These are phyloP conservation scores for Skeletonema costatum DNA, from an alignment of 108 stramenopile species.

Conservation along the genomic window DNA sequence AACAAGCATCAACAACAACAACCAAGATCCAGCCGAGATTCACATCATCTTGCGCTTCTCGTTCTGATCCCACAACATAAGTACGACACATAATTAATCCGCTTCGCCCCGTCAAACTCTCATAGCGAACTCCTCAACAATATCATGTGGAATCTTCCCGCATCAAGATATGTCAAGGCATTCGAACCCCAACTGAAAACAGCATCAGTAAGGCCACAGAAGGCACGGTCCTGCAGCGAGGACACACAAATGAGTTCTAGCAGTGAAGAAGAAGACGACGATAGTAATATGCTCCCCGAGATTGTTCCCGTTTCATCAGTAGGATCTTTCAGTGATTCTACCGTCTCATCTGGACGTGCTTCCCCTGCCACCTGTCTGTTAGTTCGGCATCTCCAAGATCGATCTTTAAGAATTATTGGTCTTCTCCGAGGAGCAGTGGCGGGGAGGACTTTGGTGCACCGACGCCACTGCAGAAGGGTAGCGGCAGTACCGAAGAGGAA, in stretches of 20 bases:
- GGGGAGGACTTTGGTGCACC: not conserved
- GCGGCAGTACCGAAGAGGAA: not conserved
- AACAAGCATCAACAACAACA: no score
- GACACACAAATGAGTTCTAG: not conserved
- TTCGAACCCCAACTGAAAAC: not conserved
- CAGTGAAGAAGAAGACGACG: not conserved
- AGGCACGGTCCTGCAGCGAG: not conserved
- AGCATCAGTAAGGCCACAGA: not conserved
- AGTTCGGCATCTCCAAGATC: slow-evolving; percentile 13
- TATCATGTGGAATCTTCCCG: not conserved
- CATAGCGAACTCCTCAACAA: not conserved
- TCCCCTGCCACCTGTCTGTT: not conserved
- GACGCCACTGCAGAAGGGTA: not conserved
- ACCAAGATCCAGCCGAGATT: no score
- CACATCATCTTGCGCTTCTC: not conserved
- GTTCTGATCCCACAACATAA: not conserved
- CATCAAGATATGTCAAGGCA: not conserved
- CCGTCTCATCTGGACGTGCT: not conserved
- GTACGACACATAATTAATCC: not conserved
- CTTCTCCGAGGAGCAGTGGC: not conserved
- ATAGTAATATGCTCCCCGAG: not conserved
- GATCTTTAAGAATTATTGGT: slow-evolving; percentile 35
- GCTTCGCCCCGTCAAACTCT: not conserved
- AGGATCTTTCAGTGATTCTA: not conserved
- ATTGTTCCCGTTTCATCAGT: not conserved